These are phyloP conservation scores for Xylariaceae sp. DNA, from an alignment of 2,329 filamentous ascomycete species.

Conservation along the genomic window DNA sequence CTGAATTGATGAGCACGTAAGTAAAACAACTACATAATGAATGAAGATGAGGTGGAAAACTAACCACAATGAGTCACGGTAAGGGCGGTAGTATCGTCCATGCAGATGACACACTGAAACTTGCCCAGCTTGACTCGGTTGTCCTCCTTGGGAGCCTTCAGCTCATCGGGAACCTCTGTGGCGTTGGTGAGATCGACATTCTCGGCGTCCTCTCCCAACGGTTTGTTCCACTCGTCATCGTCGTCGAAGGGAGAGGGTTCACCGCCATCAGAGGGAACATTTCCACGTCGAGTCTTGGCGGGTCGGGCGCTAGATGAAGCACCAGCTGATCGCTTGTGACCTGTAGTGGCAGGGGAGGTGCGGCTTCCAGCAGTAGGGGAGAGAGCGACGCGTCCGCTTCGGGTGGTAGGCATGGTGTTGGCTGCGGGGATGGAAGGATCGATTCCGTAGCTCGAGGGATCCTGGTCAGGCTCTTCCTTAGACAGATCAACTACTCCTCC, in stretches of 20 bases:
- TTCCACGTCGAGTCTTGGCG: slow-evolving; percentile 24
- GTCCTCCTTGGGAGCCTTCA: slow-evolving; percentile 44
- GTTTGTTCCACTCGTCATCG: slow-evolving; percentile 15
- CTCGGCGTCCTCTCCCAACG: slow-evolving; percentile 23
- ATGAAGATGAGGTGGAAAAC: too few species aligned
- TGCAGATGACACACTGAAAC: slow-evolving; percentile 65
- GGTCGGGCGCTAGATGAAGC: slow-evolving; percentile 18
- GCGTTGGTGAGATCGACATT: slow-evolving; percentile 41
- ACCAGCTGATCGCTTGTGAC: slow-evolving; percentile 20
- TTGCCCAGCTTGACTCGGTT: slow-evolving; percentile 49
- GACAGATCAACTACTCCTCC: slow-evolving; percentile 22
- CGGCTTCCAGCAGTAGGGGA: slow-evolving; percentile 7
- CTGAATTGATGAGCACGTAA: slow-evolving; percentile 33
- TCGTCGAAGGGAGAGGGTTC: slow-evolving; percentile 25
- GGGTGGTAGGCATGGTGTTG: slow-evolving; percentile 20
- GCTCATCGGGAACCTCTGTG: slow-evolving; percentile 41
- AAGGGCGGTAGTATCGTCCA: slow-evolving; percentile 56
- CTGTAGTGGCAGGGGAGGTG: slow-evolving; percentile 10
- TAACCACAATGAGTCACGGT: slow-evolving; percentile 65
- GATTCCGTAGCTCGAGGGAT: slow-evolving; percentile 16
- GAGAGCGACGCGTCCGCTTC: slow-evolving; percentile 16
- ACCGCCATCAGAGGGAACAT: slow-evolving; percentile 27
- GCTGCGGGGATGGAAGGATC: slow-evolving; percentile 18
- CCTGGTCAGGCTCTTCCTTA: slow-evolving; percentile 25
- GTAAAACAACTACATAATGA: too few species aligned